Evolutionary conservation across 2,329 filamentous ascomycete species (phyloP).

Genomic region (Cladosporium phlei): DNA sequence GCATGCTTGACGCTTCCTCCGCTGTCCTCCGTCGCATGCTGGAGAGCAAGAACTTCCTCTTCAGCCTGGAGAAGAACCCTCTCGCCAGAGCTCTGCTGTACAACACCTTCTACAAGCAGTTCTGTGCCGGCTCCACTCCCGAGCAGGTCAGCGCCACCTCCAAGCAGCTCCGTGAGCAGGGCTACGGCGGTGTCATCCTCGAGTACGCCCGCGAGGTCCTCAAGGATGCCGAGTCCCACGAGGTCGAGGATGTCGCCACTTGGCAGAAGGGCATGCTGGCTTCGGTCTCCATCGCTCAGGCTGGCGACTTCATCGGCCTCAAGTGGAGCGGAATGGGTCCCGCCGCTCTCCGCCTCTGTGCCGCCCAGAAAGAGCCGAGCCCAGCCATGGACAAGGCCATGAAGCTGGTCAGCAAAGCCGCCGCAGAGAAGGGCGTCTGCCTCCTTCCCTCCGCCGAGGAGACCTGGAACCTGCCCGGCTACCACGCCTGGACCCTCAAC

Average conservation of each 20-base stretch:
- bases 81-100: constrained; percentile 67
- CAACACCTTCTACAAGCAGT: constrained; percentile 83
- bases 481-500: constrained; percentile 73
- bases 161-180: constrained; percentile 62
- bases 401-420: constrained; percentile 68
- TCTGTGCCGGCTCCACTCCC: constrained; percentile 76
- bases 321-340: constrained; percentile 79
- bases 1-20: constrained; percentile 67
- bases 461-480: constrained; percentile 69
- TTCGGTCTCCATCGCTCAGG: constrained; percentile 55
- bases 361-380: constrained; percentile 58
- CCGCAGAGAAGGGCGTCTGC: constrained; percentile 62
- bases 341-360: constrained; percentile 63
- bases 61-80: constrained; percentile 72
- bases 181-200: constrained; percentile 78
- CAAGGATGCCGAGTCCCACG: constrained; percentile 46
- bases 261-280: constrained; percentile 73
- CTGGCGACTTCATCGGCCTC: constrained; percentile 52
- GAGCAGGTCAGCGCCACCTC: constrained; percentile 65
- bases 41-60: constrained; percentile 59
- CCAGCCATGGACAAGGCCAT: constrained; percentile 64
- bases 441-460: constrained; percentile 87
- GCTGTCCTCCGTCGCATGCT: constrained; percentile 64
- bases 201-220: constrained; percentile 81
- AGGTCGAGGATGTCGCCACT: constrained; percentile 57